Percentiles rank a stretch among this genome's conserved stretches.
phyloP scores from a whole-genome alignment of 805 yeast genomes.

The Wickerhamiella lipophila region DNA sequence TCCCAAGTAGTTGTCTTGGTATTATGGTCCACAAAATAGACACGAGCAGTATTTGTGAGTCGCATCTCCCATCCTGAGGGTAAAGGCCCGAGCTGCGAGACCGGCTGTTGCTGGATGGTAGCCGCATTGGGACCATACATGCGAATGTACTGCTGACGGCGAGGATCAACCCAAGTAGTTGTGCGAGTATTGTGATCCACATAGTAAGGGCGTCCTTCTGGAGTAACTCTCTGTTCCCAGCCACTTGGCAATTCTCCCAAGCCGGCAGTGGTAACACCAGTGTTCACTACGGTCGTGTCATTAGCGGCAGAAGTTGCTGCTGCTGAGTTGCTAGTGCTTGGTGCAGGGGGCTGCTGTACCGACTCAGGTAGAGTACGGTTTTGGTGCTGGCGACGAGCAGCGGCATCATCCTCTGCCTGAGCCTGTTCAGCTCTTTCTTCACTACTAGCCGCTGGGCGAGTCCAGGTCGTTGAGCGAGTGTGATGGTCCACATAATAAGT shows the following conservation, averaged over 20 bases:
- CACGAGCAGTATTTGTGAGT: slow-evolving; percentile 95
- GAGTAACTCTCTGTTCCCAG: slow-evolving; percentile 97
- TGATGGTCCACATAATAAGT: slow-evolving; percentile 97
- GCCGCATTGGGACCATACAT: slow-evolving; percentile 74
- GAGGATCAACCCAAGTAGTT: slow-evolving; percentile 99
- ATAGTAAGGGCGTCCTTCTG: slow-evolving; percentile 95
- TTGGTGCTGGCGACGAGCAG: slow-evolving; percentile 82
- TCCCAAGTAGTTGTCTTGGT: slow-evolving; percentile 99
- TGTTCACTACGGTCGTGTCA: slow-evolving; percentile 40
- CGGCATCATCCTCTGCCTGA: slow-evolving; percentile 55
- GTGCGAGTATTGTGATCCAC: slow-evolving; percentile 99
- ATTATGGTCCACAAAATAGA: slow-evolving; percentile 96
- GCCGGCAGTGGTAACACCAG: slow-evolving; percentile 89
- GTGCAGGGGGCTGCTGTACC: slow-evolving; percentile 1
- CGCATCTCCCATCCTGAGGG: slow-evolving; percentile 99
- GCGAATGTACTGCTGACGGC: slow-evolving; percentile 96
- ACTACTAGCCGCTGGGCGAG: slow-evolving; percentile 74
- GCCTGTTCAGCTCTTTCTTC: slow-evolving; percentile 54
- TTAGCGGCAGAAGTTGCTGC: slow-evolving; percentile 5
- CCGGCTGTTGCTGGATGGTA: slow-evolving; percentile 95
- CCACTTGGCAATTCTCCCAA: slow-evolving; percentile 96
- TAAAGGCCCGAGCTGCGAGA: slow-evolving; percentile 90
- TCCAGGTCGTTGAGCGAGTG: slow-evolving; percentile 98
- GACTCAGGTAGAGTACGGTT: slow-evolving; percentile 75
- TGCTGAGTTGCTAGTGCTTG: neutral